phyloP scores from a whole-genome alignment of 1,284 basidiomycete genomes.

The Ustilago cynodontis region DNA sequence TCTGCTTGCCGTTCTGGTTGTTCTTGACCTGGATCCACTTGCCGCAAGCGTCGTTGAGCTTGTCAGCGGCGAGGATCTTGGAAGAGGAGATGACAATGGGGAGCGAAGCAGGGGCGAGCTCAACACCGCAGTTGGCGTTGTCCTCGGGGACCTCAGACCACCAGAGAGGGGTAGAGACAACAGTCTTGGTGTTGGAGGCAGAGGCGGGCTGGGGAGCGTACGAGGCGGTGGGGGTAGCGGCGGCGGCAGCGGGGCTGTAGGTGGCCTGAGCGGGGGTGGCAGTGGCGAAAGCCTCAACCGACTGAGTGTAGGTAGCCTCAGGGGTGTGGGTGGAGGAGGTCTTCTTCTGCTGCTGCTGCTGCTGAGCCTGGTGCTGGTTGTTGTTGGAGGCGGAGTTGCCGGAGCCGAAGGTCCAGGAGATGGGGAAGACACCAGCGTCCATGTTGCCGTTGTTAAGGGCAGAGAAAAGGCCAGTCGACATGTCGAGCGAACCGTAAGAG shows the following conservation, averaged over 20 bases:
- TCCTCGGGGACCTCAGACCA: conserved; percentile 39
- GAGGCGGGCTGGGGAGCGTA: conserved; percentile 45
- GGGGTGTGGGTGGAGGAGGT: conserved; percentile 43
- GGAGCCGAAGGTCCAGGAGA: conserved; percentile 58
- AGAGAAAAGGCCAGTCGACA: conserved; percentile 80
- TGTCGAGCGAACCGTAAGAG: conserved; percentile 80
- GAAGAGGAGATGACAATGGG: conserved; percentile 54
- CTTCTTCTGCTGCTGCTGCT: conserved; percentile 32
- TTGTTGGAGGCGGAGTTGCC: conserved; percentile 36
- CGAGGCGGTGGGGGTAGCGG: conserved; percentile 21
- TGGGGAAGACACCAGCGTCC: conserved; percentile 64
- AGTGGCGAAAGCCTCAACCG: conserved; percentile 13
- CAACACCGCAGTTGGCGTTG: conserved; percentile 41
- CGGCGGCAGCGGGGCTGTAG: conserved; percentile 16
- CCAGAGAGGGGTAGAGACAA: conserved; percentile 53
- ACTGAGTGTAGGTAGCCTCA: conserved; percentile 21
- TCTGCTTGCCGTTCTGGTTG: conserved; percentile 59
- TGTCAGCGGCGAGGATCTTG: conserved; percentile 38
- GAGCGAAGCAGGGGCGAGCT: conserved; percentile 33
- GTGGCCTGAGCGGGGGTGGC: conserved; percentile 29
- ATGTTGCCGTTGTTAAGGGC: conserved; percentile 62
- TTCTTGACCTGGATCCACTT: conserved; percentile 60
- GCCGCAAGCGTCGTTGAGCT: conserved; percentile 53
- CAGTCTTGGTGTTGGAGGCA: conserved; percentile 37
- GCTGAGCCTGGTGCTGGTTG: conserved; percentile 43